Base-by-base conservation (phyloP, 1,284 basidiomycete species). In the Melampsora americana region DNA sequence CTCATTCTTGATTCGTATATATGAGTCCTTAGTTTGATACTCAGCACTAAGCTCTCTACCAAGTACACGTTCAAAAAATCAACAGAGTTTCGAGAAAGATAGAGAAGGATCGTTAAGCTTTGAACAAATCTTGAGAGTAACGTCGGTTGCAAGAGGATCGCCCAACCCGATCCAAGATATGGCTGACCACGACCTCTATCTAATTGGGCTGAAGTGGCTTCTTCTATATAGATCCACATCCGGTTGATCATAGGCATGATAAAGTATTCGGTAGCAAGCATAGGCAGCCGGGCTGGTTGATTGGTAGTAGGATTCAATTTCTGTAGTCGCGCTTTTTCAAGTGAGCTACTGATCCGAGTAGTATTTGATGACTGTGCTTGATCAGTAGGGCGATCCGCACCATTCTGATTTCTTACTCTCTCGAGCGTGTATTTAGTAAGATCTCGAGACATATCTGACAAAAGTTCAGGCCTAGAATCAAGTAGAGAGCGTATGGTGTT, bases 151-250 rank as follows among this genome's bases (percentile, higher is more conserved):
- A 64, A 20, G 6, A 64, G 35, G 30, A 64, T 64, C 18, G 26
- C 35, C 61, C 61, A 64, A 4, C 61, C 61, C 32, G 61, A 28
- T 64, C 61, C 61, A 32, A 64, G 35, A n/a, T 64, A 64, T 28
- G 61, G 61, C 30, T 64, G 26, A 32, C 61, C 61, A 9, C 26
- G 26, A 64, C 61, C 61, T 11, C 18, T 32, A 9, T 64, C 35
- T 64, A 64, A 14, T 30, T 35, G 26, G 7, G 35, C 26, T 64
- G 28, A 39, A 64, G 35, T 12, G 20, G 61, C 26, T 64, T 64
- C 61, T 23, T 64, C 32, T 28, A 64, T 16, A 35, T 64, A 64
- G 20, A 39, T 32, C 35, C 28, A 64, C 61, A 64, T 64, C 35
- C 61, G 26, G 20, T 64, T 32, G 18, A 64, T 39, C 61, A 64